These are phyloP conservation scores for Penium margaritaceum DNA, from an alignment of 139 green algal species.

Conservation along the genomic window DNA sequence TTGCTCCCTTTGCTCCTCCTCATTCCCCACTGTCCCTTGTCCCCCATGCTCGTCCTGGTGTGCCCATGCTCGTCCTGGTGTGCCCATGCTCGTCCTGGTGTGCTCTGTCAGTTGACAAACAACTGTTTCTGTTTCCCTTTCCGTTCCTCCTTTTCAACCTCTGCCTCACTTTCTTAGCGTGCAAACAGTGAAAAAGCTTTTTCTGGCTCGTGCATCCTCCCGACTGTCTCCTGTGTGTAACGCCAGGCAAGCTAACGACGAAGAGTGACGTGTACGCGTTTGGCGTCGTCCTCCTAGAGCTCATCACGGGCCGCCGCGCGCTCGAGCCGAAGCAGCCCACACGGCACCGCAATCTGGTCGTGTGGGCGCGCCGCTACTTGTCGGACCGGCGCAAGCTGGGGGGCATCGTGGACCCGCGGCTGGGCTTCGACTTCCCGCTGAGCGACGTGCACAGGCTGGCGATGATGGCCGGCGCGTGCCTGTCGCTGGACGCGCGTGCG, in stretches of 20 bases:
- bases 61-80: too few species aligned
- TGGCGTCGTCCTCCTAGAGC: conserved; percentile 57
- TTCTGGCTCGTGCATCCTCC: too few species aligned
- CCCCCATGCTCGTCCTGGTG: too few species aligned
- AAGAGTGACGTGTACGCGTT: conserved; percentile 57
- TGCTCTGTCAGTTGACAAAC: too few species aligned
- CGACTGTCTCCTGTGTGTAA: too few species aligned
- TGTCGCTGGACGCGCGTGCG: background rate
- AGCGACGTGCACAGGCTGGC: background rate
- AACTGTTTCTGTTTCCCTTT: too few species aligned
- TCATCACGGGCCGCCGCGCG: conserved; percentile 47
- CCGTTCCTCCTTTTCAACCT: too few species aligned
- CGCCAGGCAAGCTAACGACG: conserved; percentile 45
- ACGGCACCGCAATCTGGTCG: conserved; percentile 11
- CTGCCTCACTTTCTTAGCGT: too few species aligned
- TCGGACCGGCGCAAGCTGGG: conserved; percentile 11
- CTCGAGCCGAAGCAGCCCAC: background rate
- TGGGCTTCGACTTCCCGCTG: conserved; percentile 17
- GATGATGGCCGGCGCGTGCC: background rate
- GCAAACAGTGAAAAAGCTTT: too few species aligned
- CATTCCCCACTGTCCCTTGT: too few species aligned
- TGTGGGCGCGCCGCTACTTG: conserved; percentile 14
- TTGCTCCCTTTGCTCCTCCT: too few species aligned
- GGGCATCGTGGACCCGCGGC: conserved; percentile 24
- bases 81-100: too few species aligned